These are phyloP conservation scores for Urochloa ruziziensis DNA, from an alignment of 176 grass and related monocot species.

Conservation along the genomic window DNA sequence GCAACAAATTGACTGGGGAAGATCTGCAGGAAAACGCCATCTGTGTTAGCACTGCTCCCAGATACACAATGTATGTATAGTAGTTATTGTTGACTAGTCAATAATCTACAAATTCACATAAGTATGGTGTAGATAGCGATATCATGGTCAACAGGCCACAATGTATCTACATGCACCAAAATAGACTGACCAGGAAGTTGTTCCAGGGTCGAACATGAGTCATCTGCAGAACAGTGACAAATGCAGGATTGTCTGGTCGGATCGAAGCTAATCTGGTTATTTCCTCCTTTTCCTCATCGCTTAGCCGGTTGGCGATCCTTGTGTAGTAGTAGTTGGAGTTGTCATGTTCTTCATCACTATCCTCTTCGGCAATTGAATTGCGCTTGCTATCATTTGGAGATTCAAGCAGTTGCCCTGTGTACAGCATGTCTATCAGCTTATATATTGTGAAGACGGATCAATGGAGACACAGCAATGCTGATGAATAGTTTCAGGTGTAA, in stretches of 20 bases:
- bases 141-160: neutral
- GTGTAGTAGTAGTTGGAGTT: slow-evolving; percentile 9
- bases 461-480: neutral
- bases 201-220: neutral
- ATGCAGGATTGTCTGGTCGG: slow-evolving; percentile 35
- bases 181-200: slow-evolving; percentile 30
- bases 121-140: neutral
- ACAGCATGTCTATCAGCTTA: neutral
- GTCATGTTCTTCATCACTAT: neutral
- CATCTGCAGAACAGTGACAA: slow-evolving; percentile 31
- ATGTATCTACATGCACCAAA: neutral
- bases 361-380: neutral
- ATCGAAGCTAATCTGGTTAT: slow-evolving; percentile 19
- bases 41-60: neutral
- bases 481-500: neutral
- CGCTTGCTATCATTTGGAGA: neutral
- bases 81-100: too few species aligned
- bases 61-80: too few species aligned
- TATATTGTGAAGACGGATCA: neutral
- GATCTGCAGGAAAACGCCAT: slow-evolving; percentile 6
- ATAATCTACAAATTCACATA: neutral
- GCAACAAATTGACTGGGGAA: slow-evolving; percentile 20
- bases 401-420: neutral
- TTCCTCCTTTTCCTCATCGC: neutral
- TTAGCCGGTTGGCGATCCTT: neutral